Conservation (phyloP, 176 grass and related monocot species). For the Aegilops longissima region DNA sequence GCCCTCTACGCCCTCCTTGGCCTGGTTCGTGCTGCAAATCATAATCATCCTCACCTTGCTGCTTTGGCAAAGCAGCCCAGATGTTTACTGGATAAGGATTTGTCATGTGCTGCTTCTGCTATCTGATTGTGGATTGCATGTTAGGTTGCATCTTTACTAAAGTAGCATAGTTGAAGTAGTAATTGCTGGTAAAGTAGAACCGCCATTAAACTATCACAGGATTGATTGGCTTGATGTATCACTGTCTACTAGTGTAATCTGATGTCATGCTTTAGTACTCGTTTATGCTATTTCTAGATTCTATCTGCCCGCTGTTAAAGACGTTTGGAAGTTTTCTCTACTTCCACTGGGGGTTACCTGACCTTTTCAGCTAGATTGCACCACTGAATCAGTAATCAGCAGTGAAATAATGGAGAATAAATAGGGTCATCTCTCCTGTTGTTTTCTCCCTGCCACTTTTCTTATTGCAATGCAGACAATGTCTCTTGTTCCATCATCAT, state of each 20-base stretch:
- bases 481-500: background rate
- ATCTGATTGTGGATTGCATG: constrained; percentile 35
- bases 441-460: constrained; percentile 15
- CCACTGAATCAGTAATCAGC: constrained; percentile 6
- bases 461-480: constrained; percentile 17
- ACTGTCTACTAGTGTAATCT: constrained; percentile 1
- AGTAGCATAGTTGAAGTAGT: constrained; percentile 29
- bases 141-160: constrained; percentile 40
- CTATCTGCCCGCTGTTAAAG: background rate
- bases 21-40: constrained; percentile 61
- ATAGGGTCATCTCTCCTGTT: background rate
- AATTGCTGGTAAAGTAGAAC: constrained; percentile 33
- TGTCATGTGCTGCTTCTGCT: constrained; percentile 31
- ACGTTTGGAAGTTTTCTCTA: constrained; percentile 16
- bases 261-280: constrained; percentile 8
- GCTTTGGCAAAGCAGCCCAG: constrained; percentile 2
- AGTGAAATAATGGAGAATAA: constrained; percentile 6
- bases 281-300: background rate
- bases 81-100: constrained; percentile 35
- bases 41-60: background rate
- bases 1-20: constrained; percentile 67
- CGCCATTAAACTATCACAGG: background rate
- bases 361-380: constrained; percentile 28
- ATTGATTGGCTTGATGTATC: constrained; percentile 27
- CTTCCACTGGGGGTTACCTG: background rate